phyloP scores from a whole-genome alignment of 441 rosid species.

The Syzygium syzygioides region DNA sequence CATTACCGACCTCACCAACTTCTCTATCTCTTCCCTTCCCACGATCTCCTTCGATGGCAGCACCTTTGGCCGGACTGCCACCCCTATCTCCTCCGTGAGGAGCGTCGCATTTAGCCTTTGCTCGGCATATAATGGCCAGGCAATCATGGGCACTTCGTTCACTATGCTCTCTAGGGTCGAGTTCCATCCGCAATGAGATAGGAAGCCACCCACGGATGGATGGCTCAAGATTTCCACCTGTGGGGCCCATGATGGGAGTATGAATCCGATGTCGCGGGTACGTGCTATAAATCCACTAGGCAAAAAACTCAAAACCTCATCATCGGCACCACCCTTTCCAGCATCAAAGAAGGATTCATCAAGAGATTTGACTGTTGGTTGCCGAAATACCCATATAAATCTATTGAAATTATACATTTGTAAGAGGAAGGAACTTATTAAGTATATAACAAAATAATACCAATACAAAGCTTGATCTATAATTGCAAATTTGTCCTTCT shows the following conservation, averaged over 20 bases:
- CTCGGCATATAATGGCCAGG: conserved; percentile 64
- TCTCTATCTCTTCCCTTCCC: conserved; percentile 35
- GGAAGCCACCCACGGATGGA: background rate
- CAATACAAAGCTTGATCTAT: background rate
- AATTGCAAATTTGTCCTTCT: background rate
- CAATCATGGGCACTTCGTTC: conserved; percentile 56
- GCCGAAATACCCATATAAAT: background rate
- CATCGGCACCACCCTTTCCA: background rate
- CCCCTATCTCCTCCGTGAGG: conserved; percentile 33
- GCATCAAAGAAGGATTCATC: background rate
- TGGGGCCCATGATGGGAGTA: background rate
- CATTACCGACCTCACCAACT: conserved; percentile 30
- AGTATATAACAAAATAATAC: background rate
- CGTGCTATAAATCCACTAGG: background rate
- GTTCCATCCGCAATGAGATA: background rate
- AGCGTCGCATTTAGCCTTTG: conserved; percentile 48
- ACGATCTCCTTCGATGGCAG: conserved; percentile 15
- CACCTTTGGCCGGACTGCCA: conserved; percentile 18
- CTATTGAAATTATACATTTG: background rate
- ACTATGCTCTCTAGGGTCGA: conserved; percentile 29
- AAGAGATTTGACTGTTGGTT: background rate
- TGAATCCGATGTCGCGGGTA: background rate
- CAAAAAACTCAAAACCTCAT: background rate
- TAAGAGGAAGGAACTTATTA: background rate
- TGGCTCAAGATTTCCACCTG: background rate